Evolutionary conservation across 2,329 filamentous ascomycete genomes (phyloP).

Genomic region (Parastagonospora nodorum): DNA sequence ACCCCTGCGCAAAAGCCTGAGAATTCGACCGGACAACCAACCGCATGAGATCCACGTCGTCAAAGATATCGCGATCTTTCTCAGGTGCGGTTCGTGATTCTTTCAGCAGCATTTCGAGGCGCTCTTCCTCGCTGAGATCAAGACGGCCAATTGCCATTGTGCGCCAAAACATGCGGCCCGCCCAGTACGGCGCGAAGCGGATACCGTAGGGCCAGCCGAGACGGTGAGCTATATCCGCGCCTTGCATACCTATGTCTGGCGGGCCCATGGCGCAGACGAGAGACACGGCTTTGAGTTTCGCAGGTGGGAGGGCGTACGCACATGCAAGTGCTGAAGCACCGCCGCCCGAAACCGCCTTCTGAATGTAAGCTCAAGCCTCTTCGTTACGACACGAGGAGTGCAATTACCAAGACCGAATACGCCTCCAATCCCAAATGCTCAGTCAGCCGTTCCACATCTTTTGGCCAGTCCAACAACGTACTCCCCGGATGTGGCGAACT

Average conservation of each 20-base stretch:
- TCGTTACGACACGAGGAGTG: constrained; percentile 2
- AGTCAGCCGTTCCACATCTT: constrained; percentile 29
- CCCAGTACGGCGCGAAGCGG: constrained; percentile 22
- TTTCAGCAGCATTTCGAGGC: constrained; percentile 6
- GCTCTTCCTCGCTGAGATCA: constrained; percentile 43
- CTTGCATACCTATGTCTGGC: constrained; percentile 43
- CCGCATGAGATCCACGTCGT: constrained; percentile 26
- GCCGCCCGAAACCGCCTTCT: constrained; percentile 39
- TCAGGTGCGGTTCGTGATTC: constrained; percentile 1
- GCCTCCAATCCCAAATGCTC: constrained; percentile 21
- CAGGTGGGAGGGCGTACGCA: constrained; percentile 22
- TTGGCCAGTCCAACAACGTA: constrained; percentile 27
- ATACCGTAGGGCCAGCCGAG: constrained; percentile 40
- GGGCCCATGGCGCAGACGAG: constrained; percentile 41
- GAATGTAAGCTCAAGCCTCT: background rate
- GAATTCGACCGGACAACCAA: constrained; percentile 22
- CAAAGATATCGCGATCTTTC: constrained; percentile 30
- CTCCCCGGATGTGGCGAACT: constrained; percentile 27
- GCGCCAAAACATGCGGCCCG: constrained; percentile 33
- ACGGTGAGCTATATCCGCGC: constrained; percentile 26
- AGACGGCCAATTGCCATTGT: constrained; percentile 26
- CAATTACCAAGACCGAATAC: constrained; percentile 33
- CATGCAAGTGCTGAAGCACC: constrained; percentile 40
- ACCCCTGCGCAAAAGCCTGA: constrained; percentile 39
- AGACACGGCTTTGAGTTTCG: constrained; percentile 27